Evolutionary conservation across 2,329 filamentous ascomycete genomes (phyloP).

Genomic region (Fusarium vanettenii): DNA sequence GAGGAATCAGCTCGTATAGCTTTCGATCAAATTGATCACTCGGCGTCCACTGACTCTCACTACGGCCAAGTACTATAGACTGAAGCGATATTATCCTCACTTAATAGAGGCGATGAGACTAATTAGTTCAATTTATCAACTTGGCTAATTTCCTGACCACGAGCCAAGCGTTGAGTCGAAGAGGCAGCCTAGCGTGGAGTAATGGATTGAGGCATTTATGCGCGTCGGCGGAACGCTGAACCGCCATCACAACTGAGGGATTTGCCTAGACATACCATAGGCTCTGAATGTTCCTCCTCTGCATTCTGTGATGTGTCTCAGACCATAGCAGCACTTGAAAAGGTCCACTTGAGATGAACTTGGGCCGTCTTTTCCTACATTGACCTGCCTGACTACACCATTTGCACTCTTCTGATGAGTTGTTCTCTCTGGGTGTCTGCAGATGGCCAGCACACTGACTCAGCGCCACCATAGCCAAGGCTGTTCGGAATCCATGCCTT

Average conservation of each 20-base stretch:
- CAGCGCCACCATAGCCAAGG: background rate
- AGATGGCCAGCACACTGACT: background rate
- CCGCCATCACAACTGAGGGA: background rate
- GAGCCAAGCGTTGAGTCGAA: background rate
- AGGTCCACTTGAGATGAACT: background rate
- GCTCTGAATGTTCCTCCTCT: background rate
- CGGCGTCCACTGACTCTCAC: background rate
- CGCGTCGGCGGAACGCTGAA: background rate
- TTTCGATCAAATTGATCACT: background rate
- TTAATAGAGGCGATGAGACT: background rate
- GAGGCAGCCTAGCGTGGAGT: background rate
- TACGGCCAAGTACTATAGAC: too few species aligned
- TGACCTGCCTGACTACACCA: background rate
- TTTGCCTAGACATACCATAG: background rate
- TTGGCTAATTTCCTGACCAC: background rate
- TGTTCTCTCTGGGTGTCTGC: background rate
- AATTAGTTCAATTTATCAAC: background rate
- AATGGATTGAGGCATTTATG: background rate
- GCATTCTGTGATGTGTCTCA: background rate
- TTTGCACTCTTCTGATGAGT: background rate
- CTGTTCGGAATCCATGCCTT: background rate
- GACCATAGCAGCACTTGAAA: background rate
- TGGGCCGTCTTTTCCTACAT: background rate
- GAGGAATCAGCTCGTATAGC: background rate
- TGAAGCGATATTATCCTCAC: background rate